Evolutionary conservation across 164 flowering plant genomes (phyloP).

Genomic region (Piper longum): DNA sequence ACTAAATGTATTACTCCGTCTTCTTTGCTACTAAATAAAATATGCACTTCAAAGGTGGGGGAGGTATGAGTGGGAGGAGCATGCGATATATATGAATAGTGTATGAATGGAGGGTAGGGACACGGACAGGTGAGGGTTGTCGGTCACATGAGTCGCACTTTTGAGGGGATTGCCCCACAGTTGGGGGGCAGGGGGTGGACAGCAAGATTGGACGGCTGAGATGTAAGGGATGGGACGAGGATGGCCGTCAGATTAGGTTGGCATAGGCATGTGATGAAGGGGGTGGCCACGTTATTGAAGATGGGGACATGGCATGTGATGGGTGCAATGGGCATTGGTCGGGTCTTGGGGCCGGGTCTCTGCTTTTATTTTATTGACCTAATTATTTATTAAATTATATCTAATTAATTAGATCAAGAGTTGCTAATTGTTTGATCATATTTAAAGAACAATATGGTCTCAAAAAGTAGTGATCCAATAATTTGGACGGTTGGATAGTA

Average conservation of each 20-base stretch:
- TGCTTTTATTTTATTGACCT: background rate
- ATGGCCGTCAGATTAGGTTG: background rate
- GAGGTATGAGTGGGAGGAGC: no score
- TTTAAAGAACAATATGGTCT: no score
- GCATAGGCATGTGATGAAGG: constrained; percentile 17
- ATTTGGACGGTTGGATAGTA: no score
- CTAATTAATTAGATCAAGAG: no score
- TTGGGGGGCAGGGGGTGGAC: constrained; percentile 25
- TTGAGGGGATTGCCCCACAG: constrained; percentile 14
- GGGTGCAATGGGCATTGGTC: constrained; percentile 17
- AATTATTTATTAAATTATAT: no score
- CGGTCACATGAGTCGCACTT: constrained; percentile 20
- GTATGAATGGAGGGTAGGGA: constrained; percentile 20
- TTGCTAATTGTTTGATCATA: no score
- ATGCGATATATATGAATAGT: no score
- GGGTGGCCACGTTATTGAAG: background rate
- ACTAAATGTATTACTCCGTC: no score
- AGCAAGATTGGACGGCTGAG: constrained; percentile 19
- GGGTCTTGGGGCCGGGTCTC: background rate
- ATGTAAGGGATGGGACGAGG: constrained; percentile 6
- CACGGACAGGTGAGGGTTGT: constrained; percentile 20
- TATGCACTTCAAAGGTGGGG: no score
- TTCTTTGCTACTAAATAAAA: no score
- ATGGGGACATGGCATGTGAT: constrained; percentile 13
- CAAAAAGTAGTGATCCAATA: no score